A percentile compares a stretch with the other conserved stretches of the same genome.
Conservation (phyloP, 495 filamentous ascomycete genomes). For the Corynascus novoguineensis region DNA sequence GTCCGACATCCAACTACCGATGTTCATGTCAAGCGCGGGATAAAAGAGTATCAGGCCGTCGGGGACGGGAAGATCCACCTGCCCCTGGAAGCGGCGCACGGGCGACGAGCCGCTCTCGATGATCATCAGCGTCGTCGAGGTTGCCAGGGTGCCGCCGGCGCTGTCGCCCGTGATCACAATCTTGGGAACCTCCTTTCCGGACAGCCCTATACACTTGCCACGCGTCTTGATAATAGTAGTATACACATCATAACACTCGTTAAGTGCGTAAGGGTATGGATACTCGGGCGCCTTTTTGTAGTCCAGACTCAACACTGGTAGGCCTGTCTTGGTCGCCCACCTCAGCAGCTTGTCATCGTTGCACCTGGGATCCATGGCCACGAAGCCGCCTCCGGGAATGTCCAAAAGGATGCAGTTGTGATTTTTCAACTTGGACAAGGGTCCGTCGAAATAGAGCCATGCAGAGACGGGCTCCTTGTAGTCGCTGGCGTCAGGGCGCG, state of each 20-base stretch:
- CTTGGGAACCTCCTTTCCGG: conserved; percentile 63
- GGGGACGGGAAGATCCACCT: conserved; percentile 63
- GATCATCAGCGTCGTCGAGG: conserved; percentile 78
- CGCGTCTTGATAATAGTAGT: conserved; percentile 67
- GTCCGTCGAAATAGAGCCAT: conserved; percentile 94
- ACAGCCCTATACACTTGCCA: conserved; percentile 77
- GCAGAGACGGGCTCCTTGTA: conserved; percentile 78
- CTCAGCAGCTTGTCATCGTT: conserved; percentile 88
- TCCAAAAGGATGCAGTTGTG: conserved; percentile 80
- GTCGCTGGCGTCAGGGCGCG: conserved; percentile 66
- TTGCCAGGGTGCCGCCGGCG: conserved; percentile 85
- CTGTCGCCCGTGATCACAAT: conserved; percentile 86
- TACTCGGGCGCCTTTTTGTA: conserved; percentile 93
- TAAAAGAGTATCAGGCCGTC: conserved; percentile 83
- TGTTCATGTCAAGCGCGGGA: conserved; percentile 88
- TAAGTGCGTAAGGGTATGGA: conserved; percentile 90
- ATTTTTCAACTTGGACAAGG: conserved; percentile 66
- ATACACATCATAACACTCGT: conserved; percentile 96
- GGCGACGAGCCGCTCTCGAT: conserved; percentile 62
- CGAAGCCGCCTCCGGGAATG: conserved; percentile 90
- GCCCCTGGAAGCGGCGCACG: conserved; percentile 51
- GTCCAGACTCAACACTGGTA: conserved; percentile 84
- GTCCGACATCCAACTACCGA: conserved; percentile 98
- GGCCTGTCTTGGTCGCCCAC: conserved; percentile 78
- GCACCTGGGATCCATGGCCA: conserved; percentile 86